Conservation (phyloP, 163 green algal species). For the Scenedesmus sp. region DNA sequence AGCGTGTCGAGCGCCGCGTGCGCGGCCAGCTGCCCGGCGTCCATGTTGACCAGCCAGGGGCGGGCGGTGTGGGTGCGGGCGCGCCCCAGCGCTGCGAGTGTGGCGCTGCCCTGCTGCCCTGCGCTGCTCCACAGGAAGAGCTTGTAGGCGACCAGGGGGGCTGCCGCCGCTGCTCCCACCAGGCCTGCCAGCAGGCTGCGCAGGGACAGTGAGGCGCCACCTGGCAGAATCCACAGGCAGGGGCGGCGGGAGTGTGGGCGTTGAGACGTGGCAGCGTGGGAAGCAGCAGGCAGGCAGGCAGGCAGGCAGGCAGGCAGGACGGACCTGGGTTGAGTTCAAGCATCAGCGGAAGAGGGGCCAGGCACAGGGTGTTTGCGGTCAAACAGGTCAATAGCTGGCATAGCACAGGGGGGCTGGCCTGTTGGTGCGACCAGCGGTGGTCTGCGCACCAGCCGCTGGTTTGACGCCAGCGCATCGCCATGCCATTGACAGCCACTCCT, state of each 20-base stretch:
- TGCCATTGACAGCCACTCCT: too few species aligned
- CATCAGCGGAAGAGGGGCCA: too few species aligned
- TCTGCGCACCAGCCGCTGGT: too few species aligned
- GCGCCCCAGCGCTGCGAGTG: slow-evolving; percentile 73
- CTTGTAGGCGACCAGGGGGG: slow-evolving; percentile 66
- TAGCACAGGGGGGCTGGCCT: too few species aligned
- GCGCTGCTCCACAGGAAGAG: slow-evolving; percentile 64
- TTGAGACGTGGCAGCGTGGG: background rate
- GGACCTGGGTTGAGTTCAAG: too few species aligned
- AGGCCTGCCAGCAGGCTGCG: slow-evolving; percentile 54
- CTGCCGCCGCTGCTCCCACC: slow-evolving; percentile 54
- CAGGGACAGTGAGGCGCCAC: slow-evolving; percentile 62
- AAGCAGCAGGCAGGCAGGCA: background rate
- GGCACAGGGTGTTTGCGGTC: too few species aligned
- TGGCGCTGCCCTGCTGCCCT: slow-evolving; percentile 47
- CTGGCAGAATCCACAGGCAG: slow-evolving; percentile 10
- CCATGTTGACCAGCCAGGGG: slow-evolving; percentile 67
- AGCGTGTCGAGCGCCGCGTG: slow-evolving; percentile 72
- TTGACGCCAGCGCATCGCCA: too few species aligned
- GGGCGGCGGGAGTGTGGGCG: background rate
- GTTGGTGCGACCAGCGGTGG: too few species aligned
- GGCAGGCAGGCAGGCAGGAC: background rate
- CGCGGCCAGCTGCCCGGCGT: slow-evolving; percentile 54
- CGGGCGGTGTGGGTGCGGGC: slow-evolving; percentile 36
- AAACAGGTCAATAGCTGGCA: too few species aligned